A percentile compares a stretch with the other conserved stretches of the same genome.
Evolutionary conservation across 306 rosid species (phyloP).

Genomic region (Medicago truncatula): MtrunA17r5.0-ANR NC_053048.1:3847501-3848000

Average conservation of each 20-base stretch:
- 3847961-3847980: constrained; percentile 76
- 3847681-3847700: constrained; percentile 55
- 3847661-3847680: constrained; percentile 77
- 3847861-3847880: constrained; percentile 69
- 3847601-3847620: constrained; percentile 66
- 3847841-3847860: constrained; percentile 46
- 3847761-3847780: constrained; percentile 61
- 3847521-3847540: constrained; percentile 31
- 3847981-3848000: constrained; percentile 58
- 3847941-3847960: constrained; percentile 67
- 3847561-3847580: constrained; percentile 73
- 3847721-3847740: constrained; percentile 71
- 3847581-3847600: constrained; percentile 79
- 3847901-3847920: constrained; percentile 60
- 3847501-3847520: constrained; percentile 11
- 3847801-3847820: constrained; percentile 63
- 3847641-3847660: constrained; percentile 69
- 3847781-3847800: constrained; percentile 61
- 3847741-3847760: constrained; percentile 59
- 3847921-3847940: constrained; percentile 60
- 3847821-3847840: constrained; percentile 54
- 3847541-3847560: constrained; percentile 92
- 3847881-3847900: constrained; percentile 56
- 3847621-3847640: constrained; percentile 71
- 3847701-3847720: constrained; percentile 52